These are phyloP conservation scores for Myotisia sp. DNA, from an alignment of 2,329 filamentous ascomycete genomes.

Conservation along the genomic window DNA sequence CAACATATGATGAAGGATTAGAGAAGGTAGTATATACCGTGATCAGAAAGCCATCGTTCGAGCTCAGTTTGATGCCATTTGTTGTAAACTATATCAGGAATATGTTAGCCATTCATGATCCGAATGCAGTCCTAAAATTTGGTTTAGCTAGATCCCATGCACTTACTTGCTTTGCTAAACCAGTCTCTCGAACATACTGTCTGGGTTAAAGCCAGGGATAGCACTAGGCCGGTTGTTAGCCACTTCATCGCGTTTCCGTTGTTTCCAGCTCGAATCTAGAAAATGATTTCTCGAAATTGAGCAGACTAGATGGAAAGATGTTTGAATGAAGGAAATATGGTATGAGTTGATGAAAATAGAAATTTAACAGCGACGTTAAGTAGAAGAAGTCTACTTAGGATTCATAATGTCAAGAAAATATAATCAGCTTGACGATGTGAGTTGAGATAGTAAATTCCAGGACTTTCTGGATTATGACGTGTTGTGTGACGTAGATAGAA, in stretches of 20 bases:
- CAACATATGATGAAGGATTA: neutral
- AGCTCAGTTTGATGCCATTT: conserved; percentile 98
- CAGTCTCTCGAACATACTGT: conserved; percentile 60
- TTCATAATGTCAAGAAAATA: too few relatives aligned
- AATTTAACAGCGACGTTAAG: too few relatives aligned
- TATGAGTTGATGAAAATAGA: too few relatives aligned
- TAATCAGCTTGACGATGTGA: too few relatives aligned
- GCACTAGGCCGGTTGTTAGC: conserved; percentile 52
- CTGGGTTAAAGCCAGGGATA: conserved; percentile 54
- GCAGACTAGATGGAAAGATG: too few relatives aligned
- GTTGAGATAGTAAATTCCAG: too few relatives aligned
- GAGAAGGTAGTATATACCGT: conserved; percentile 43
- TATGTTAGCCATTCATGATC: conserved; percentile 1
- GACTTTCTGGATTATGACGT: conserved; percentile 9
- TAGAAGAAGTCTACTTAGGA: too few relatives aligned
- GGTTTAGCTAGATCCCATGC: too few relatives aligned
- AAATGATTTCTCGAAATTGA: too few relatives aligned
- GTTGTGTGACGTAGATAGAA: conserved; percentile 10
- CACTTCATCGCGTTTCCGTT: conserved; percentile 77
- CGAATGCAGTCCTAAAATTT: too few relatives aligned
- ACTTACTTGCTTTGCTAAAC: conserved; percentile 69
- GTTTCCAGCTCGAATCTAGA: too few relatives aligned
- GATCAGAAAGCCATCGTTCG: conserved; percentile 87
- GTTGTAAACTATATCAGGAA: conserved; percentile 60
- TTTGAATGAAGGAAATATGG: too few relatives aligned